Conservation (phyloP, 2,329 filamentous ascomycete genomes). For the Pseudogymnoascus sp. region DNA sequence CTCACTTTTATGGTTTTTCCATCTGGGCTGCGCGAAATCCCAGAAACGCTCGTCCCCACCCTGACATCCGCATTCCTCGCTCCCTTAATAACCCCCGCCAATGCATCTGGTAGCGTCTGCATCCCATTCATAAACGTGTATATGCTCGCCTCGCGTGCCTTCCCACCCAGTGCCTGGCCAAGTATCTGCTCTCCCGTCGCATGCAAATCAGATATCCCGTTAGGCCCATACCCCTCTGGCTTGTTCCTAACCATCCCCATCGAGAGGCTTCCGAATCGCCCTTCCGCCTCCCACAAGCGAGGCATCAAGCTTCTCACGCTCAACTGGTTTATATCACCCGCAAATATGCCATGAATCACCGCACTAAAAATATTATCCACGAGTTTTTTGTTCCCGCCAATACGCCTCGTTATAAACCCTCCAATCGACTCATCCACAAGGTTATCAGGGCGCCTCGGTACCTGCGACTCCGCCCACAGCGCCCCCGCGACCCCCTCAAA, state of each 20-base stretch:
- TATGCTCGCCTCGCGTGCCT: conserved; percentile 28
- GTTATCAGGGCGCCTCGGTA: conserved; percentile 29
- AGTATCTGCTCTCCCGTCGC: neutral
- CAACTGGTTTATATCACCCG: conserved; percentile 75
- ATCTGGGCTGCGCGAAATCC: conserved; percentile 25
- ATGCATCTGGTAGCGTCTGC: conserved; percentile 46
- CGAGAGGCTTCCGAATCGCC: conserved; percentile 28
- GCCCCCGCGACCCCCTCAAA: conserved; percentile 37
- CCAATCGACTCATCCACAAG: conserved; percentile 62
- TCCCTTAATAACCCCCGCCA: conserved; percentile 42
- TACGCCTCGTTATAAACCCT: conserved; percentile 50
- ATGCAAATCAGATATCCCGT: neutral
- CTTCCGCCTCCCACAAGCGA: conserved; percentile 20
- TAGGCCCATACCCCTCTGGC: neutral
- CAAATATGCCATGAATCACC: conserved; percentile 80
- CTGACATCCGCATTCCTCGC: conserved; percentile 54
- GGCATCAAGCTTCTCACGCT: conserved; percentile 56
- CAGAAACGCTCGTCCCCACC: conserved; percentile 36
- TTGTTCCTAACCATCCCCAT: neutral
- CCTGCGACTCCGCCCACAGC: conserved; percentile 27
- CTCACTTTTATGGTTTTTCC: neutral
- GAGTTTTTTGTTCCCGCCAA: conserved; percentile 42
- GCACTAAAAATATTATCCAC: conserved; percentile 71
- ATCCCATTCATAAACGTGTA: conserved; percentile 54
- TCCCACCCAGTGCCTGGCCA: neutral